Base-by-base conservation (phyloP, 495 filamentous ascomycete species). In the Amniculicola lignicola region DNA sequence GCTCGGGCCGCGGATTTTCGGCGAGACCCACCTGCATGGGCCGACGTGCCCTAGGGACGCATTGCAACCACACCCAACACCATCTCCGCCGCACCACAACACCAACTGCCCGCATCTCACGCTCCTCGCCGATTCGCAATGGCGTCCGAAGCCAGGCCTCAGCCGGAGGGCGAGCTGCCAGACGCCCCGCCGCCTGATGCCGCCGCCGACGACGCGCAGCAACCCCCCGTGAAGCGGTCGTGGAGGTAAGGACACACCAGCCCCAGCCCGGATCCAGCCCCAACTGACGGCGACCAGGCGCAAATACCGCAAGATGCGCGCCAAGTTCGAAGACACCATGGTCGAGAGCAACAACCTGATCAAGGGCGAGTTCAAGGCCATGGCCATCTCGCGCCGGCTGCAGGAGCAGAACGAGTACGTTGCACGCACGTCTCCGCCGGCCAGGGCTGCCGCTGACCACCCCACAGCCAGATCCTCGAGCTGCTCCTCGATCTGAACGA, bases 221-320 rank as follows among this genome's bases (percentile, higher is more conserved):
- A 63, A 27, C 29, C 22, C 16, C 53, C 59, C 31, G 59, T 59
- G 31, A 64, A 64, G 51, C 55, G 61, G 14, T 64, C 61, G 50
- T 64, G 56, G 56, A 64, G 61, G 61, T 64, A 18, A 42, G 47
- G n/a, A 50, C 37, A 31, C 43, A 16, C 21, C 49, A 16, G 12
- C 14, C 28, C 5, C 12, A 1, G 15, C n/a, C 14, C 10, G 16
- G n/a, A 16, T 22, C 6, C 6, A n/a, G 10, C 2, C n/a, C 28
- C 23, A 46, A 24, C 56, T 60, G 18, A 59, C 42, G 12, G 29
- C 22, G 16, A 50, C 11, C 57, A 65, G 62, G 53, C 57, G 62
- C 25, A 98, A 98, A 74, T 98, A 92, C 71, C 83, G 88, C 50
- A 98, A 98, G 74, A 83, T 95, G 75, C 86, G 87, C 65, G 76